phyloP scores from a whole-genome alignment of 768 basidiomycete genomes.

The Amyloporia xantha region DNA sequence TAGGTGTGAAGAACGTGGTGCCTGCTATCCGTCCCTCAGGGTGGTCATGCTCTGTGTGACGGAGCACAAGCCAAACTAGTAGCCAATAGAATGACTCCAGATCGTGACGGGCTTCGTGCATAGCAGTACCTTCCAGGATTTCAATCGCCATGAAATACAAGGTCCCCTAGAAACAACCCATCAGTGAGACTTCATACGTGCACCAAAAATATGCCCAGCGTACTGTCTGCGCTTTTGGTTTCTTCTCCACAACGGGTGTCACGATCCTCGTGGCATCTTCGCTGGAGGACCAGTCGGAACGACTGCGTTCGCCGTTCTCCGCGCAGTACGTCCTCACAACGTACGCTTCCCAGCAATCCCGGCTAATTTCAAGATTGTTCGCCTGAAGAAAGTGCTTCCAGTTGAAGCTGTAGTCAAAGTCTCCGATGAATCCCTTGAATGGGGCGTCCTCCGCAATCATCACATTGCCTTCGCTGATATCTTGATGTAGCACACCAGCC shows the following conservation, averaged over 20 bases:
- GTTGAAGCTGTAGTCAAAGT: conserved; percentile 12
- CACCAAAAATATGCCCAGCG: no score
- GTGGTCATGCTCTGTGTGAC: conserved; percentile 2
- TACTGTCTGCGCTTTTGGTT: no score
- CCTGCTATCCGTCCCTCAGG: not conserved
- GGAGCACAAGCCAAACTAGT: conserved; percentile 6
- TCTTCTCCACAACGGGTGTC: no score
- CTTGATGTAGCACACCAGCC: conserved; percentile 8
- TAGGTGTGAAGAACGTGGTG: not conserved
- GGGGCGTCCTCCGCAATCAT: conserved; percentile 4
- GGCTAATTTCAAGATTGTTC: not conserved
- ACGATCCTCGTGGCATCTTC: no score
- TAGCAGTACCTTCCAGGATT: not conserved
- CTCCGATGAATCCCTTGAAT: conserved; percentile 7
- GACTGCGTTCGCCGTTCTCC: no score
- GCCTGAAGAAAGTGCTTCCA: not conserved
- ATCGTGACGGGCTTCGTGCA: conserved; percentile 6
- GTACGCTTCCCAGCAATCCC: not conserved
- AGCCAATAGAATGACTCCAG: conserved; percentile 15
- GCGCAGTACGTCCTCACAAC: no score
- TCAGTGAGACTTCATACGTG: no score
- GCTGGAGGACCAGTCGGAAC: no score
- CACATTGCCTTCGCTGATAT: conserved; percentile 13
- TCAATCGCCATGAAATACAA: conserved; percentile 5
- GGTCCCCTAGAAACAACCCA: no score